phyloP scores from a whole-genome alignment of 179 eudicot genomes.

The Corrigiola litoralis region DNA sequence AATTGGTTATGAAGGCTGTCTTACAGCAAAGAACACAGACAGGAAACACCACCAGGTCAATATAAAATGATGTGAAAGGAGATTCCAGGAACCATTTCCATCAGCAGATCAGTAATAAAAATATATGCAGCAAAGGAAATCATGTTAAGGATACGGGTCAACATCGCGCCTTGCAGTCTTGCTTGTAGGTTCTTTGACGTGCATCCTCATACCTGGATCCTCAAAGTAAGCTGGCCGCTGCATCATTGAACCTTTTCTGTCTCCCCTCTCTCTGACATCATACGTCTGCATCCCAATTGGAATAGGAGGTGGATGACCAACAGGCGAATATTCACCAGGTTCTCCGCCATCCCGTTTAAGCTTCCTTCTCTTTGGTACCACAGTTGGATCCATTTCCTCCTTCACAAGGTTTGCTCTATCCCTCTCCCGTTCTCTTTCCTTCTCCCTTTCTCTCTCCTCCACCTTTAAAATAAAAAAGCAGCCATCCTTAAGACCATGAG shows the following conservation, averaged over 20 bases:
- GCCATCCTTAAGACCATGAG: neutral
- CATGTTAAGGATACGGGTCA: conserved; percentile 82
- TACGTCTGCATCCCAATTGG: conserved; percentile 53
- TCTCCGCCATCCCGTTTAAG: conserved; percentile 81
- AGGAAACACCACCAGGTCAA: neutral
- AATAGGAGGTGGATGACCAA: conserved; percentile 49
- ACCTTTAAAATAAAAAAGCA: conserved; percentile 33
- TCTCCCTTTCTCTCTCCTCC: conserved; percentile 49
- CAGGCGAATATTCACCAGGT: conserved; percentile 87
- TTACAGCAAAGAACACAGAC: too few species aligned
- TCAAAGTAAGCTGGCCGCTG: conserved; percentile 73
- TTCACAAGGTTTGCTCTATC: conserved; percentile 54
- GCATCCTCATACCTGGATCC: conserved; percentile 68
- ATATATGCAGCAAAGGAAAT: neutral
- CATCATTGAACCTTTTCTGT: conserved; percentile 63
- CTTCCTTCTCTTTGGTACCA: conserved; percentile 80
- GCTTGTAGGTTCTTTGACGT: conserved; percentile 67
- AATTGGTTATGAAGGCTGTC: too few species aligned
- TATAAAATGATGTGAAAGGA: too few species aligned
- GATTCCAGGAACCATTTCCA: too few species aligned
- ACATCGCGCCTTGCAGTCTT: conserved; percentile 84
- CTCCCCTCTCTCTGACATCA: conserved; percentile 83
- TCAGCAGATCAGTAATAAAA: neutral
- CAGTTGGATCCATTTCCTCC: conserved; percentile 75
- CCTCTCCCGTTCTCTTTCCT: conserved; percentile 71